These are phyloP conservation scores for Arthroderma uncinatum DNA, from an alignment of 2,329 filamentous ascomycete species.

Conservation along the genomic window DNA sequence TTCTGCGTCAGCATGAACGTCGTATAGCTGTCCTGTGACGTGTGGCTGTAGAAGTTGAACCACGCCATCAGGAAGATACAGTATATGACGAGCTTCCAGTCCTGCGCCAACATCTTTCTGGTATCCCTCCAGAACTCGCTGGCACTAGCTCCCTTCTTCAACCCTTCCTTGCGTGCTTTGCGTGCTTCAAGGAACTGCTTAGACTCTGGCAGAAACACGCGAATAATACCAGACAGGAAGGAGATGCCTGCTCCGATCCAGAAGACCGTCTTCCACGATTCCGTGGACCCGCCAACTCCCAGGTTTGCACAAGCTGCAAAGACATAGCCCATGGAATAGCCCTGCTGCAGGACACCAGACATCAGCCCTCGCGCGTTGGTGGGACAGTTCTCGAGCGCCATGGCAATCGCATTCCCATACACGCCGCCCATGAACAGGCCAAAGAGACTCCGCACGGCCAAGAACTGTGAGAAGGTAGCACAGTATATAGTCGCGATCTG, in stretches of 20 bases:
- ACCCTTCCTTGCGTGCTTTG: constrained; percentile 35
- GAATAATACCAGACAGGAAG: constrained; percentile 67
- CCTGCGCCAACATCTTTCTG: constrained; percentile 53
- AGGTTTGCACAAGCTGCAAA: constrained; percentile 45
- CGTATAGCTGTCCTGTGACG: constrained; percentile 69
- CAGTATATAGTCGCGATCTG: constrained; percentile 52
- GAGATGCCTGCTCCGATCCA: constrained; percentile 83
- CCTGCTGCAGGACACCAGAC: constrained; percentile 53
- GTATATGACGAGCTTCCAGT: constrained; percentile 71
- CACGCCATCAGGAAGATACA: constrained; percentile 69
- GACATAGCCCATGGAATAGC: constrained; percentile 55
- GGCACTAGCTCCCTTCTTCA: constrained; percentile 35
- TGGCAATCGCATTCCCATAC: constrained; percentile 51
- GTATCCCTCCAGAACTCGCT: constrained; percentile 57
- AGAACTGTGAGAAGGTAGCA: constrained; percentile 47
- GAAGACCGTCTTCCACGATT: constrained; percentile 74
- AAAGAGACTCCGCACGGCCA: constrained; percentile 50
- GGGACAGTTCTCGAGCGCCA: constrained; percentile 53
- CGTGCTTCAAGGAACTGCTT: constrained; percentile 59
- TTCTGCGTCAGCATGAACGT: constrained; percentile 69
- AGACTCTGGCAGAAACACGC: constrained; percentile 70
- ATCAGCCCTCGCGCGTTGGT: constrained; percentile 48
- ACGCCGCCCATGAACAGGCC: constrained; percentile 52
- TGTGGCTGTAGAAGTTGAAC: constrained; percentile 65
- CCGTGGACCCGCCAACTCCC: constrained; percentile 55